These are phyloP conservation scores for Diversispora epigaea DNA, from an alignment of 192 early-diverging fungal genomes.

Conservation along the genomic window DNA sequence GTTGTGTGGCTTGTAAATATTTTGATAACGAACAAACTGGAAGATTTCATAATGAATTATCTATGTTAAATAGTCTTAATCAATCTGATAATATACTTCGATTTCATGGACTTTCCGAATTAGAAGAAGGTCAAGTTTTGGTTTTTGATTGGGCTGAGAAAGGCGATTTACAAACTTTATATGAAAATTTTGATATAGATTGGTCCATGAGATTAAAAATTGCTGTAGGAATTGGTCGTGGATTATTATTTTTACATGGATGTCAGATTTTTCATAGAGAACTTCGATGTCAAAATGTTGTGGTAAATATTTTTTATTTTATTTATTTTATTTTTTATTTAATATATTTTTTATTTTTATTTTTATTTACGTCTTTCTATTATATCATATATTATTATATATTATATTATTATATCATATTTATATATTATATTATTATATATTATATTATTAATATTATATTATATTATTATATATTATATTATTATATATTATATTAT, in stretches of 20 bases:
- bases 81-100: conserved; percentile 10
- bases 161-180: conserved; percentile 13
- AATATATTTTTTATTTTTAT: not conserved
- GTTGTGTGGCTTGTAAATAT: conserved; percentile 6
- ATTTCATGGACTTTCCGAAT: conserved; percentile 14
- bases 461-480: not conserved
- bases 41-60: conserved; percentile 13
- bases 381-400: not conserved
- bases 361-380: not conserved
- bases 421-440: not conserved
- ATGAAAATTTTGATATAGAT: not conserved
- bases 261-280: conserved; percentile 12
- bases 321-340: not conserved
- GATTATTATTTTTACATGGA: conserved; percentile 10
- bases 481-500: not conserved
- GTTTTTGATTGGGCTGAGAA: conserved; percentile 24
- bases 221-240: conserved; percentile 13
- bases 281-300: conserved; percentile 25
- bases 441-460: not conserved
- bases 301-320: not conserved
- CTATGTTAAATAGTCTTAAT: conserved; percentile 4
- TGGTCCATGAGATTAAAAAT: not conserved
- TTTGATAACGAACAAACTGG: conserved; percentile 5
- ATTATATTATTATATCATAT: not conserved
- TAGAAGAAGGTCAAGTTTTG: conserved; percentile 13